Evolutionary conservation across 257 asterid species (phyloP).

Genomic region (Lycium ferocissimum): DNA sequence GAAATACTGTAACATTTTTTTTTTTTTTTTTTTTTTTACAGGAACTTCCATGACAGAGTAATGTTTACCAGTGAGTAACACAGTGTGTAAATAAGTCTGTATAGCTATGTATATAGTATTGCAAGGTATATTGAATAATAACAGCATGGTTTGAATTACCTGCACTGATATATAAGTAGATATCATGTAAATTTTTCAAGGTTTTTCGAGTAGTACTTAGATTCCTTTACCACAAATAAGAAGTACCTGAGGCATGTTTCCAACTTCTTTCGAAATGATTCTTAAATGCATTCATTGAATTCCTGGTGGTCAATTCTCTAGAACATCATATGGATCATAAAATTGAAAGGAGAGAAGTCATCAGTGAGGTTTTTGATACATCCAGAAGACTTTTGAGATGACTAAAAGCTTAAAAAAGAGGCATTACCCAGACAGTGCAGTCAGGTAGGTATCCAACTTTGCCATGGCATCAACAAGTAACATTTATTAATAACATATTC

Average conservation of each 20-base stretch:
- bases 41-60: neutral
- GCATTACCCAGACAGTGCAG: conserved; percentile 3
- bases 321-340: conserved; percentile 1
- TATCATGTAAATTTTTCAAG: neutral
- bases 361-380: neutral
- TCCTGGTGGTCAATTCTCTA: neutral
- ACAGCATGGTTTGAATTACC: neutral
- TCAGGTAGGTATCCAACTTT: conserved; percentile 25
- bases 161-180: neutral
- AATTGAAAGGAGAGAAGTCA: neutral
- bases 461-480: conserved; percentile 29
- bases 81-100: neutral
- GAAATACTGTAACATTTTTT: neutral
- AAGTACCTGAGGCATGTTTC: neutral
- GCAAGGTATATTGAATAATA: neutral
- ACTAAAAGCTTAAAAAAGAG: neutral
- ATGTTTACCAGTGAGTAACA: neutral
- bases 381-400: conserved; percentile 13
- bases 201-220: neutral
- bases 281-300: neutral
- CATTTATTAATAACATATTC: neutral
- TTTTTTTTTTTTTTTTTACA: neutral
- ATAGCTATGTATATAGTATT: neutral
- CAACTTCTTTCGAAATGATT: conserved; percentile 19
- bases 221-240: neutral